A percentile compares a stretch with the other conserved stretches of the same genome.
phyloP scores from a whole-genome alignment of 768 basidiomycete genomes.

The Suillus subaureus region DNA sequence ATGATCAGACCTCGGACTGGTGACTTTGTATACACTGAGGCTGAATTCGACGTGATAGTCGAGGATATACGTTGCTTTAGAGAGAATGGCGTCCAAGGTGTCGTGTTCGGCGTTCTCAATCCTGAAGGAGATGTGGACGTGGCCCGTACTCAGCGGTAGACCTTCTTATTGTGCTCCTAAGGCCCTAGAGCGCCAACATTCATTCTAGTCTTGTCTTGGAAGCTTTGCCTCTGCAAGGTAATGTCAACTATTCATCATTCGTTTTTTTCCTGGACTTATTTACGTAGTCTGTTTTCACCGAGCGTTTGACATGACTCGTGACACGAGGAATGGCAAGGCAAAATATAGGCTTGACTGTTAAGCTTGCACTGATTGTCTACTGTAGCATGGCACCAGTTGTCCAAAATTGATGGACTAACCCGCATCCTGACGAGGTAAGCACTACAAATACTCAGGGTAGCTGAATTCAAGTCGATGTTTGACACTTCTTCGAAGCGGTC shows the following conservation, averaged over 20 bases:
- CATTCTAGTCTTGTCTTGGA: constrained; percentile 53
- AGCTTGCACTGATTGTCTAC: constrained; percentile 5
- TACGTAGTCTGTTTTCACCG: constrained; percentile 75
- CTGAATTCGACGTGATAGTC: constrained; percentile 72
- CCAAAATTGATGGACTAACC: constrained; percentile 63
- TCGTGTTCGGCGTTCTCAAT: constrained; percentile 69
- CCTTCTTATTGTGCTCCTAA: not conserved
- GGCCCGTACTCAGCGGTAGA: constrained; percentile 50
- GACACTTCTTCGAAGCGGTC: constrained; percentile 48
- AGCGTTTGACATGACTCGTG: constrained; percentile 73
- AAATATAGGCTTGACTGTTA: not conserved
- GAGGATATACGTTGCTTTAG: constrained; percentile 71
- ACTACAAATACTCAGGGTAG: not conserved
- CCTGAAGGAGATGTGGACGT: constrained; percentile 61
- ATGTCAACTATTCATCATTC: constrained; percentile 4
- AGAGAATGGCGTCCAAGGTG: constrained; percentile 55
- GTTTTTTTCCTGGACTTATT: not conserved
- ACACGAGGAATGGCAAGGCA: constrained; percentile 52
- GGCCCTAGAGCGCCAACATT: constrained; percentile 1
- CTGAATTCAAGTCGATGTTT: not conserved
- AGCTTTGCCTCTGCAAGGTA: constrained; percentile 66
- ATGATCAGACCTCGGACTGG: constrained; percentile 84
- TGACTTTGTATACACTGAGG: constrained; percentile 72
- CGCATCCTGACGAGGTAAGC: constrained; percentile 76
- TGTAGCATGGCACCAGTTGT: constrained; percentile 44